Percentiles rank a stretch among this genome's conserved stretches.
Evolutionary conservation across 2,329 filamentous ascomycete genomes (phyloP).

Genomic region (Fusarium sarcochroum): DNA sequence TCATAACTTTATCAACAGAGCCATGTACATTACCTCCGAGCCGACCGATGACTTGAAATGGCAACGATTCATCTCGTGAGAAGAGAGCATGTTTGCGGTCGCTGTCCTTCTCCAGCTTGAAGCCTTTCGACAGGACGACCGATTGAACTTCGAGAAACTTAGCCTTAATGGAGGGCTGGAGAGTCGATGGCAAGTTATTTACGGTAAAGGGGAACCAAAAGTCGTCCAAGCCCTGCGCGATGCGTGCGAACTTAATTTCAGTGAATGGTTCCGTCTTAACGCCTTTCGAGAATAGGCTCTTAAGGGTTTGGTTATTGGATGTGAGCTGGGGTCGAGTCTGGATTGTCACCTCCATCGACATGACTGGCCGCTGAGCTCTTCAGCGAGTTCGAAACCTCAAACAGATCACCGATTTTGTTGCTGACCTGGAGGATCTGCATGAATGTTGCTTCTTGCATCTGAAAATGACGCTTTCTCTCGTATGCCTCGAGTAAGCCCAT

Average conservation of each 20-base stretch:
- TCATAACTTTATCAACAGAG: not conserved
- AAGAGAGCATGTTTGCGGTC: not conserved
- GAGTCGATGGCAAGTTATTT: not conserved
- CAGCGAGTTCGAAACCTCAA: not conserved
- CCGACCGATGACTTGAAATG: not conserved
- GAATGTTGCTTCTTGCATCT: not conserved
- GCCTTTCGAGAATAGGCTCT: not conserved
- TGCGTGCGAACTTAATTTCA: not conserved
- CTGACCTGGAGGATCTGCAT: not conserved
- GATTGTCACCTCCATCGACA: not conserved
- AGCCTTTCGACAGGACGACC: not conserved
- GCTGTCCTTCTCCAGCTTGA: not conserved
- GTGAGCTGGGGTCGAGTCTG: no score
- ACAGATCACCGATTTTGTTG: not conserved
- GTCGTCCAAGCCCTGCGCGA: not conserved
- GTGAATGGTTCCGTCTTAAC: not conserved
- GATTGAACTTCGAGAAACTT: not conserved
- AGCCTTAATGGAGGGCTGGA: not conserved
- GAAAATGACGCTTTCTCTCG: not conserved
- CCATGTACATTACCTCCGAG: not conserved
- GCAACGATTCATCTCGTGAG: not conserved
- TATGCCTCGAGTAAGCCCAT: not conserved
- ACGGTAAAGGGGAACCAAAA: not conserved
- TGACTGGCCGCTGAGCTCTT: not conserved
- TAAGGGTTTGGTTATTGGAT: not conserved